Percentiles rank a stretch among this genome's conserved stretches.
phyloP scores from a whole-genome alignment of 345 rosid species.

The Clarkia xantiana region DNA sequence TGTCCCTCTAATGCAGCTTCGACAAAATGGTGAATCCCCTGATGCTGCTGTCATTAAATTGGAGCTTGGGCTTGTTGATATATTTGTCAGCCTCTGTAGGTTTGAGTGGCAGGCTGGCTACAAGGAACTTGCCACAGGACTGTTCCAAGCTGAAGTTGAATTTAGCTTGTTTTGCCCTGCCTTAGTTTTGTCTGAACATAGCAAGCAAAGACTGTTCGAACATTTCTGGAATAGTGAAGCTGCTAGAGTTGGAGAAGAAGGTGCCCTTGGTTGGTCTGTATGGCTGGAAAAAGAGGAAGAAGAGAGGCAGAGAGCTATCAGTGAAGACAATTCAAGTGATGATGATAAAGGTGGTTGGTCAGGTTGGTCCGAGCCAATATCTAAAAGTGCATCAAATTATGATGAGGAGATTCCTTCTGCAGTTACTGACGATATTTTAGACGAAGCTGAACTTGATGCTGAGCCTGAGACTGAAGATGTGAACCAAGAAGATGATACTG shows the following conservation, averaged over 20 bases:
- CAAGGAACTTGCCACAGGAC: slow-evolving; percentile 73
- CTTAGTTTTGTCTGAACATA: slow-evolving; percentile 45
- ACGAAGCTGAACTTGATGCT: slow-evolving; percentile 26
- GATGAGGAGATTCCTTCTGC: slow-evolving; percentile 19
- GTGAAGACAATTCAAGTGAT: slow-evolving; percentile 42
- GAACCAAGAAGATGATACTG: slow-evolving; percentile 68
- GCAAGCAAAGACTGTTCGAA: slow-evolving; percentile 80
- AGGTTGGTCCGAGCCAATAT: slow-evolving; percentile 75
- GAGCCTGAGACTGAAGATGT: slow-evolving; percentile 35
- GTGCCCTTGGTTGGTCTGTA: slow-evolving; percentile 76
- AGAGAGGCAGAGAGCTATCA: slow-evolving; percentile 49
- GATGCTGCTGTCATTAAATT: slow-evolving; percentile 38
- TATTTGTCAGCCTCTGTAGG: slow-evolving; percentile 81
- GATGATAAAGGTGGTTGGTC: slow-evolving; percentile 89
- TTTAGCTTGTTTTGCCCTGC: slow-evolving; percentile 79
- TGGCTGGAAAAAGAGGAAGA: slow-evolving; percentile 98
- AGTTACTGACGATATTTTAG: slow-evolving; percentile 5
- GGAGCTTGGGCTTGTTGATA: slow-evolving; percentile 79
- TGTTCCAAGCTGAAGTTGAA: slow-evolving; percentile 90
- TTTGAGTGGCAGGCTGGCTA: slow-evolving; percentile 95
- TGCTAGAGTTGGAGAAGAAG: slow-evolving; percentile 92
- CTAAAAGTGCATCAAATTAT: slow-evolving; percentile 22
- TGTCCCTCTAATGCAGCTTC: slow-evolving; percentile 38
- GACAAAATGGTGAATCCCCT: slow-evolving; percentile 22
- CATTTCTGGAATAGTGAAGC: slow-evolving; percentile 82